phyloP scores from a whole-genome alignment of 164 flowering plant species.

The Stephania yunnanensis region DNA sequence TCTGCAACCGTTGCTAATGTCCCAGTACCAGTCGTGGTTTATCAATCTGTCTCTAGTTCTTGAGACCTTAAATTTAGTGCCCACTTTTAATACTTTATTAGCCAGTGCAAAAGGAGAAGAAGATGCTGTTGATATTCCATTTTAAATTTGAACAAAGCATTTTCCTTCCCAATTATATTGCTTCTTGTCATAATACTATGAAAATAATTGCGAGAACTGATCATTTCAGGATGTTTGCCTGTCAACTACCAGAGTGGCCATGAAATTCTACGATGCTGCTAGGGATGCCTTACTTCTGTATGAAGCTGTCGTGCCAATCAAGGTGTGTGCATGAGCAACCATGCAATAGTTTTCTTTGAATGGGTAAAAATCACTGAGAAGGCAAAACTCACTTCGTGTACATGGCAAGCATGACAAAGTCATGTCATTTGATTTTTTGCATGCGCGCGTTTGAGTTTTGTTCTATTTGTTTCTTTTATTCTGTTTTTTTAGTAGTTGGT shows the following conservation, averaged over 20 bases:
- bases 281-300: constrained; percentile 86
- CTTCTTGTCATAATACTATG: background rate
- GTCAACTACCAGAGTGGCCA: constrained; percentile 76
- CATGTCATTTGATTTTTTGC: background rate
- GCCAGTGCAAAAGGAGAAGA: background rate
- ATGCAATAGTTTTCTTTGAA: background rate
- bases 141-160: background rate
- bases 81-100: background rate
- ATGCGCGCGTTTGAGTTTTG: background rate
- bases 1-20: no score
- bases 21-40: background rate
- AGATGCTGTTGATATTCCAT: background rate
- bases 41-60: background rate
- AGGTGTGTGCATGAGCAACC: constrained; percentile 46
- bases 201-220: constrained; percentile 2
- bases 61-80: background rate
- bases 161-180: background rate
- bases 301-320: constrained; percentile 78
- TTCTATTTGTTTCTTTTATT: background rate
- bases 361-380: no score
- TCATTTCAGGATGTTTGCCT: constrained; percentile 71
- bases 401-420: no score
- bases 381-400: no score
- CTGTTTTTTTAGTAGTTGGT: background rate
- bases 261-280: constrained; percentile 89